Evolutionary conservation across 441 rosid species (phyloP), one percentile per base, ranked within the genome.

Genomic region (Dalechampia spathulata): DNA sequence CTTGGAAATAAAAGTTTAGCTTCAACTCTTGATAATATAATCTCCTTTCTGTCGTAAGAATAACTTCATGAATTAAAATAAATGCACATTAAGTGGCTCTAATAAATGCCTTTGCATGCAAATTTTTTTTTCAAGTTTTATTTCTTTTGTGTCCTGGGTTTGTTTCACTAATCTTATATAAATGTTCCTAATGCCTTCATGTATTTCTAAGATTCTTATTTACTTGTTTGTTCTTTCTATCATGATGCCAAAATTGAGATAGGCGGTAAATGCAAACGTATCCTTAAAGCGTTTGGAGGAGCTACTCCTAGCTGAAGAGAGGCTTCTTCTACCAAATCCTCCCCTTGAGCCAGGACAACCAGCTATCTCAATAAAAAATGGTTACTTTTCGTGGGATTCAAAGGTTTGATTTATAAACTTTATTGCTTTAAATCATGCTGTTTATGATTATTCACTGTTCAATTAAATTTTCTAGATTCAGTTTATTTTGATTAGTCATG

Each of bases 221-320:
- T 49, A 23, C 36, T 70, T 67, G 51, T n/a, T n/a, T n/a, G 21
- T 38, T 39, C 47, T 41, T 16, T 49, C 58, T 69, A 48, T n/a
- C n/a, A 68, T 63, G 64, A 54, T 63, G 49, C 15, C 61, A 12
- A 62, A 28, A 34, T 63, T 49, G 64, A n/a, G 47, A n/a, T 76
- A 95, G 97, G 89, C 72, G 28, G 99, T 88, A 55, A 91, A 85
- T 70, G 99, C 98, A 48, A 82, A 88, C 74, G 96, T 91, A 51
- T 95, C 98, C 52, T 67, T 95, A 49, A 86, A 81, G 64, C 99
- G 98, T 62, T 36, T 95, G 74, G 99, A 95, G 81, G 99, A 91
- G 67, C 83, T 86, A 49, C 74, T 95, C 60, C 79, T 83, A 60
- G 76, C 91, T 15, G 99, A 95, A 64, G 99, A 91, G 74, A 82